phyloP scores from a whole-genome alignment of 805 yeast genomes.

The Ogataea allantospora region DNA sequence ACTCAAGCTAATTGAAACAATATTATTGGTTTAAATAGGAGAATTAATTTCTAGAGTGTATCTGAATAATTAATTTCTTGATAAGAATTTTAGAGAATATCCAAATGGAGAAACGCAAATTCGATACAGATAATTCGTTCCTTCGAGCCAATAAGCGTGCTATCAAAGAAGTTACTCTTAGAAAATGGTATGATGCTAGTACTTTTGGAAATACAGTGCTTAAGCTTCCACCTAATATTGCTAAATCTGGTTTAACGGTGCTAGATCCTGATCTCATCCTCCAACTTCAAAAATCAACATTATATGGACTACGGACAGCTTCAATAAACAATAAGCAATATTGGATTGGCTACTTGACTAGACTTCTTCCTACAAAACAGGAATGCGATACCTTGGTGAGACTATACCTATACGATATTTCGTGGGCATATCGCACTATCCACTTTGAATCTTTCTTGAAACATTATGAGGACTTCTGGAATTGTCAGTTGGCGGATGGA shows the following conservation, averaged over 20 bases:
- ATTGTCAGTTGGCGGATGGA: neutral
- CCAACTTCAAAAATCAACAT: neutral
- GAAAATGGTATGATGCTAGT: neutral
- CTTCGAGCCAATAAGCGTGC: too few relatives aligned
- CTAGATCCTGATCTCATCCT: neutral
- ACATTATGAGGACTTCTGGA: constrained; percentile 8
- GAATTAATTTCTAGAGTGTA: too few relatives aligned
- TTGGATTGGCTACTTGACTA: constrained; percentile 7
- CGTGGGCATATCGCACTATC: constrained; percentile 13
- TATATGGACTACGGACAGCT: neutral
- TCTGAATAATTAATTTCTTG: too few relatives aligned
- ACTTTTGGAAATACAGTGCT: neutral
- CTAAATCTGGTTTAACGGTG: neutral
- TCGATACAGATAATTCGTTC: too few relatives aligned
- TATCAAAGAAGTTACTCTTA: too few relatives aligned
- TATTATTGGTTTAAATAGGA: neutral
- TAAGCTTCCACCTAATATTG: neutral
- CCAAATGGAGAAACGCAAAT: too few relatives aligned
- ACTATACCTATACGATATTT: constrained; percentile 9
- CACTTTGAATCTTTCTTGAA: constrained; percentile 12
- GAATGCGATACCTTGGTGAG: constrained; percentile 15
- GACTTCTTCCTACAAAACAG: constrained; percentile 8
- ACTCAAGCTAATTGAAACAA: neutral
- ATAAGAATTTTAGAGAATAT: too few relatives aligned
- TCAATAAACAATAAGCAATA: neutral